These are phyloP conservation scores for Gymnopus androsaceus DNA, from an alignment of 1,284 basidiomycete genomes.

Conservation along the genomic window DNA sequence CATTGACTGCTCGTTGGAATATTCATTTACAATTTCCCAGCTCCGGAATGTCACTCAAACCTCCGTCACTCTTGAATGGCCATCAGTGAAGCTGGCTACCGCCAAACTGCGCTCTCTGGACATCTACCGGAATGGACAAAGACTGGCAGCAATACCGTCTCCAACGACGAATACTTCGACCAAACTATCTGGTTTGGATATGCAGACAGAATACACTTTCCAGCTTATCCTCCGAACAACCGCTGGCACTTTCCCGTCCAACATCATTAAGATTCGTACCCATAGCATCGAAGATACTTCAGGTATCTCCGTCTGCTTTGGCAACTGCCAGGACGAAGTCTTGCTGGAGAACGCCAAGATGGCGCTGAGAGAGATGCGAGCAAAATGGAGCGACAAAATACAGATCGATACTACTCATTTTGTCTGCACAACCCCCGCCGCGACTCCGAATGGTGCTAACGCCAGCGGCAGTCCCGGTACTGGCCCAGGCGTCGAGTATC, in stretches of 20 bases:
- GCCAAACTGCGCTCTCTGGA: slow-evolving; percentile 85
- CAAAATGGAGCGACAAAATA: slow-evolving; percentile 88
- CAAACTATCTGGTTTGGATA: slow-evolving; percentile 86
- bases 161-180: slow-evolving; percentile 82
- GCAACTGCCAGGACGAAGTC: slow-evolving; percentile 74
- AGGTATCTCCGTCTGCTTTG: slow-evolving; percentile 91
- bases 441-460: slow-evolving; percentile 62
- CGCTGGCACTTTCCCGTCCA: slow-evolving; percentile 86
- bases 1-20: not conserved
- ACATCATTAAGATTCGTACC: slow-evolving; percentile 78
- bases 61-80: slow-evolving; percentile 92
- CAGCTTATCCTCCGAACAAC: slow-evolving; percentile 89
- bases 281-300: slow-evolving; percentile 94
- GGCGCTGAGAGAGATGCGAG: slow-evolving; percentile 81
- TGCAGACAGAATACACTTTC: slow-evolving; percentile 90
- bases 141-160: slow-evolving; percentile 83
- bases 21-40: slow-evolving; percentile 32
- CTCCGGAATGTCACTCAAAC: slow-evolving; percentile 95
- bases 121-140: slow-evolving; percentile 87
- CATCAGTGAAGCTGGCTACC: slow-evolving; percentile 79
- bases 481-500: slow-evolving; percentile 83
- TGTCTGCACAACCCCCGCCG: slow-evolving; percentile 86
- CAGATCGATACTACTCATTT: slow-evolving; percentile 97
- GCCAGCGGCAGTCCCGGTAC: slow-evolving; percentile 48
- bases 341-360: slow-evolving; percentile 78